phyloP scores from a whole-genome alignment of 2,329 filamentous ascomycete species.

The Fusarium sp. region DNA sequence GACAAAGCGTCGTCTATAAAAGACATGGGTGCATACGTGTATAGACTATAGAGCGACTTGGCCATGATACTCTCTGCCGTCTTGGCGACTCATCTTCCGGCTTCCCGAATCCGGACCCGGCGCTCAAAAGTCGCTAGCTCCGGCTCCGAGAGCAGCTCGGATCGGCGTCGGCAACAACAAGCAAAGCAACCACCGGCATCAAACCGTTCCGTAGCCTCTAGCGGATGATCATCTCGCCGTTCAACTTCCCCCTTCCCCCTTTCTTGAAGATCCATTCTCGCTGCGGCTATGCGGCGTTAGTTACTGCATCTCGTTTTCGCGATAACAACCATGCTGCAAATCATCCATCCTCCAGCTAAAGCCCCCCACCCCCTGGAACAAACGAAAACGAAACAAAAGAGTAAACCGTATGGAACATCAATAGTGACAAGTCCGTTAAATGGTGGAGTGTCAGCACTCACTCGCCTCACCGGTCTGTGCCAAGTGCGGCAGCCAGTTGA shows the following conservation, averaged over 20 bases:
- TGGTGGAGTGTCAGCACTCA: neutral
- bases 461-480: constrained; percentile 18
- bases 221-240: constrained; percentile 20
- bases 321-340: constrained; percentile 1
- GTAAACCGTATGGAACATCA: neutral
- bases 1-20: neutral
- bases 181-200: constrained; percentile 1
- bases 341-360: no score
- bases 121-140: neutral
- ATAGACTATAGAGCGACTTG: no score
- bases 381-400: constrained; percentile 7
- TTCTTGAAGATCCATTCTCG: constrained; percentile 6
- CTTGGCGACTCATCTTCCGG: constrained; percentile 3
- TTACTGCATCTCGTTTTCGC: neutral
- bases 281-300: neutral
- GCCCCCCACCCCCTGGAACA: no score
- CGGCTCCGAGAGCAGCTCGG: constrained; percentile 18
- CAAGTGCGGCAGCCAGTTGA: constrained; percentile 16
- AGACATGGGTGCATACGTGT: no score
- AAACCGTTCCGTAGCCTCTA: neutral
- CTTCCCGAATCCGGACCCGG: constrained; percentile 18
- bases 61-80: neutral
- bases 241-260: neutral
- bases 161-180: constrained; percentile 11
- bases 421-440: constrained; percentile 21